These are phyloP conservation scores for Fibroporia radiculosa DNA, from an alignment of 768 basidiomycete species.

Conservation along the genomic window DNA sequence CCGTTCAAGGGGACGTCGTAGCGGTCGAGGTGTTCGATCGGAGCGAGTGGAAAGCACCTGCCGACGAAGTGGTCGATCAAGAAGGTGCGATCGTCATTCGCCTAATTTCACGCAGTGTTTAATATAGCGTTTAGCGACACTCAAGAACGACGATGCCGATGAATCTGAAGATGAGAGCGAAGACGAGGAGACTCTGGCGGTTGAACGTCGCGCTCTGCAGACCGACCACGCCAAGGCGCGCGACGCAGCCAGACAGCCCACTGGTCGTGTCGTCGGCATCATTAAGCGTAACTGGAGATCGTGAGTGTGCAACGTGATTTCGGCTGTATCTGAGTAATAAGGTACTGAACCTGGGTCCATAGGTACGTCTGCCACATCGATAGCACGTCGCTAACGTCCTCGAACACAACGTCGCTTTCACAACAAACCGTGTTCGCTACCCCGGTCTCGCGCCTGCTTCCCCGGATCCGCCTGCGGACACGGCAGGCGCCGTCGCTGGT, in stretches of 20 bases:
- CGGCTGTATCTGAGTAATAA: not conserved
- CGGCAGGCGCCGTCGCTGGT: slow-evolving; percentile 87
- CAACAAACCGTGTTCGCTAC: slow-evolving; percentile 92
- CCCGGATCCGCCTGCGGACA: slow-evolving; percentile 89
- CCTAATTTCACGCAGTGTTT: not conserved
- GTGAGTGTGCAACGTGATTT: slow-evolving; percentile 39
- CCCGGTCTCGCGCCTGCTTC: slow-evolving; percentile 84
- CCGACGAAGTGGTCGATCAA: slow-evolving; percentile 90
- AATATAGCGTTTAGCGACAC: slow-evolving; percentile 57
- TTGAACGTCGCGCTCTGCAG: slow-evolving; percentile 23
- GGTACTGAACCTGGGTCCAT: not conserved
- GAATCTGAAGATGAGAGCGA: slow-evolving; percentile 55
- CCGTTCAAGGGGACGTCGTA: slow-evolving; percentile 90
- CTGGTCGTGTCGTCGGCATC: slow-evolving; percentile 85
- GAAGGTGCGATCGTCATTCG: slow-evolving; percentile 47
- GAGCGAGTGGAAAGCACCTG: slow-evolving; percentile 86
- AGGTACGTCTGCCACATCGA: slow-evolving; percentile 96
- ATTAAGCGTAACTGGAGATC: slow-evolving; percentile 95
- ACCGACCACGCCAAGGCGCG: slow-evolving; percentile 19
- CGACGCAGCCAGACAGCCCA: slow-evolving; percentile 70
- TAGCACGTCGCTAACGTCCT: slow-evolving; percentile 75
- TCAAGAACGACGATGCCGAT: slow-evolving; percentile 84
- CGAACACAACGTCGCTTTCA: slow-evolving; percentile 68
- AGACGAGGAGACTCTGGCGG: slow-evolving; percentile 21
- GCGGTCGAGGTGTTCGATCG: slow-evolving; percentile 84